Conservation (phyloP, 2,329 filamentous ascomycete species). For the Fusarium napiforme region DNA sequence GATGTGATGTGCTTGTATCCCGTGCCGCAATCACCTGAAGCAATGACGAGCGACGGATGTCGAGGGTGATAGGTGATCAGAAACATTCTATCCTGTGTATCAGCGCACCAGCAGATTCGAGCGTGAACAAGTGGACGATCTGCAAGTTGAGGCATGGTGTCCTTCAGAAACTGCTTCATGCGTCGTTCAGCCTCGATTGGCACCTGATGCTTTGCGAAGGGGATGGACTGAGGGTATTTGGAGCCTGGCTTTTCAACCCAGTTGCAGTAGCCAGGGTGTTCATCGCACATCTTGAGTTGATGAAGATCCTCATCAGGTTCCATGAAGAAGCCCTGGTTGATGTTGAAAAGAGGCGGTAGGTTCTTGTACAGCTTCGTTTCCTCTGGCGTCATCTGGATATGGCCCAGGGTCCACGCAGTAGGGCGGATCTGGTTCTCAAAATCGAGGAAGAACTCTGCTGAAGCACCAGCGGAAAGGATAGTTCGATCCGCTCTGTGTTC, state of each 20-base stretch:
- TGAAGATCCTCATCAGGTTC: conserved; percentile 30
- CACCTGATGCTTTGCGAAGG: conserved; percentile 30
- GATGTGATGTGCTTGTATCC: conserved; percentile 33
- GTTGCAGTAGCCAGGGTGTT: conserved; percentile 32
- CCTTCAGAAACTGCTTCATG: conserved; percentile 4
- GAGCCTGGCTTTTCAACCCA: conserved; percentile 9
- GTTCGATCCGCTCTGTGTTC: conserved; percentile 23
- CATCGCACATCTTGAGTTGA: conserved; percentile 34
- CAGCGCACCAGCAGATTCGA: conserved; percentile 34
- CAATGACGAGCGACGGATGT: conserved; percentile 19
- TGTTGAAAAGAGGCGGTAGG: conserved; percentile 29
- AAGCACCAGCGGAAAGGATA: conserved; percentile 3
- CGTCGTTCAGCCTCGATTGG: conserved; percentile 20
- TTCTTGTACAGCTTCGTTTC: conserved; percentile 18
- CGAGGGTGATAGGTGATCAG: conserved; percentile 32
- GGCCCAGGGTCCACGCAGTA: conserved; percentile 22
- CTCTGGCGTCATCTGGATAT: conserved; percentile 29
- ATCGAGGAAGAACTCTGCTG: conserved; percentile 22
- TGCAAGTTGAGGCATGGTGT: conserved; percentile 25
- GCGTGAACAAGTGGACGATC: conserved; percentile 26
- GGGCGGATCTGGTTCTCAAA: conserved; percentile 37
- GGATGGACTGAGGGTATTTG: neutral
- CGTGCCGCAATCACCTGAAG: conserved; percentile 23
- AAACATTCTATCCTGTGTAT: conserved; percentile 23
- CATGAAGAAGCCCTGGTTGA: conserved; percentile 36